Evolutionary conservation across 805 yeast species (phyloP), one percentile per base, ranked within the genome.

Genomic region (Cyberlindnera veronae): DNA sequence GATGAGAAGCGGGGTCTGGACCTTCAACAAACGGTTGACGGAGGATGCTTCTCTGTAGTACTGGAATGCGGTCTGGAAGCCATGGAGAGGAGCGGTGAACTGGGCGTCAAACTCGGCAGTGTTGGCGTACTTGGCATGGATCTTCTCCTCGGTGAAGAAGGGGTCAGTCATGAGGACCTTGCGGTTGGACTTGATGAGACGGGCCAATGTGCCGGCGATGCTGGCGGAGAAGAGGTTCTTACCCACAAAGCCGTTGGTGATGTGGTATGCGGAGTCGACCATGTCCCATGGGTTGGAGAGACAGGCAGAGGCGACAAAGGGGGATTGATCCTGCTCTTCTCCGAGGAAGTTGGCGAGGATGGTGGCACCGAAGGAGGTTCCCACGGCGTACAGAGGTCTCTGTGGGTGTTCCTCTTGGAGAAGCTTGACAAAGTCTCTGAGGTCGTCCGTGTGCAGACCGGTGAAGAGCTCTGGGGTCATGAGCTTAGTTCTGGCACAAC

Each of bases 241-340:
- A 6, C 79, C 74, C 50, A 67, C 53, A 29, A 58, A 60, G 24
- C 69, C 61, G 6, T 46, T 42, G 5, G 61, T 49, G 38, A 79
- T 58, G 31, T 71, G 74, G 32, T 64, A 54, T n/a, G 71, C 66
- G 7, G 83, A 70, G 44, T 72, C 78, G 13, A 72, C 60, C 55
- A 84, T 67, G 58, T 84, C 86, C 90, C 90, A 84, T 9, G 91
- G 91, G 17, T 79, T 66, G 13, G 83, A 81, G 51, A 84, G 61
- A 9, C 77, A 61, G 12, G 76, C 68, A 4, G 87, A 82, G 6
- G 82, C 80, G 29, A 71, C 68, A 41, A 82, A 67, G 39, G 71
- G 71, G 1, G 72, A 57, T 37, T 74, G 62, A 2, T 72, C 75
- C 5, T 71, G 71, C 50, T 80, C 86, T 60, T 81, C 84, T 26